Evolutionary conservation across 2,329 filamentous ascomycete genomes (phyloP).

Genomic region (Apiospora aurea): DNA sequence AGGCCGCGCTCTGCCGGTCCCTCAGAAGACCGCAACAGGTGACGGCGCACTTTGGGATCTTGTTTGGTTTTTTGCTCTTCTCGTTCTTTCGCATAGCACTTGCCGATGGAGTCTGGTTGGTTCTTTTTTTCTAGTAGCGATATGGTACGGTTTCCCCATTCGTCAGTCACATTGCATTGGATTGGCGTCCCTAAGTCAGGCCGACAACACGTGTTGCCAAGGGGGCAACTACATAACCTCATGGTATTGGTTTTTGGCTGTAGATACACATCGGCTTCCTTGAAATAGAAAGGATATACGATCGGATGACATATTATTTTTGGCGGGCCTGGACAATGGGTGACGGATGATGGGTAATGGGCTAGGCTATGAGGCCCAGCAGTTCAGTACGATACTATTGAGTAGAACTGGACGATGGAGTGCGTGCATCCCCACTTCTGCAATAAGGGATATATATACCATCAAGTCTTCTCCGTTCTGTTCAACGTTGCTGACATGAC

Average conservation of each 20-base stretch:
- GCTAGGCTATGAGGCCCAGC: neutral
- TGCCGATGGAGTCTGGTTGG: conserved; percentile 20
- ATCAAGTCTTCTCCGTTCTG: neutral
- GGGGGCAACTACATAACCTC: neutral
- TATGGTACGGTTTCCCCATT: conserved; percentile 12
- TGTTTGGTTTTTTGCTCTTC: neutral
- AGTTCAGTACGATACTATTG: neutral
- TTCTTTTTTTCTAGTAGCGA: conserved; percentile 12
- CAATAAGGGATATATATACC: neutral
- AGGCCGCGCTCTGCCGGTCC: neutral
- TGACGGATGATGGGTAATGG: neutral
- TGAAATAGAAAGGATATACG: conserved; percentile 16
- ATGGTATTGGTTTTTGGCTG: neutral
- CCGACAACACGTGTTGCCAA: neutral
- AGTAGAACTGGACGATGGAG: neutral
- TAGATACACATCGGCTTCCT: conserved; percentile 6
- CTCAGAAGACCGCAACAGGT: conserved; percentile 29
- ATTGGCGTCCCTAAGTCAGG: neutral
- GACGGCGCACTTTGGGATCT: conserved; percentile 16
- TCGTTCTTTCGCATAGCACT: conserved; percentile 19
- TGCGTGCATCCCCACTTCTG: neutral
- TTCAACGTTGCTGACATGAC: neutral
- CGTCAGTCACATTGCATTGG: conserved; percentile 17
- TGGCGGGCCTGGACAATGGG: conserved; percentile 1
- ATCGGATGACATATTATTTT: neutral